Conservation (phyloP, 1,284 basidiomycete genomes). For the Ganoderma sp. region DNA sequence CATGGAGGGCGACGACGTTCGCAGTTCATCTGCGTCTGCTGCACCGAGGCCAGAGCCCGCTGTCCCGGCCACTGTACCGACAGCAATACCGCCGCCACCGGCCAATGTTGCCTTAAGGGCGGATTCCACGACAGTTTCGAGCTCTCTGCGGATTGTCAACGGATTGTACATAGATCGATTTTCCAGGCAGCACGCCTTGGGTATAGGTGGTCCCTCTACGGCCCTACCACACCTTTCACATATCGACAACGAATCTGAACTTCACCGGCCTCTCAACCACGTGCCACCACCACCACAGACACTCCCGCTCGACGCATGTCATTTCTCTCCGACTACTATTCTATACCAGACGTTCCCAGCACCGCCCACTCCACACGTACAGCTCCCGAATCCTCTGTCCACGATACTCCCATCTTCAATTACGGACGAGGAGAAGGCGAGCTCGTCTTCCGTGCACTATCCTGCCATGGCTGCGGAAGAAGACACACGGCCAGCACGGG, state of each 20-base stretch:
- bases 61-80: not conserved
- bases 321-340: not conserved
- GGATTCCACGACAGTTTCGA: not conserved
- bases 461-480: not conserved
- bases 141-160: constrained; percentile 9
- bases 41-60: not conserved
- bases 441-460: not conserved
- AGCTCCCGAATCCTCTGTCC: not conserved
- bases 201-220: too few relatives aligned
- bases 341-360: not conserved
- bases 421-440: not conserved
- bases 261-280: not conserved
- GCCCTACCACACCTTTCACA: not conserved
- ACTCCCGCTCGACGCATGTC: not conserved
- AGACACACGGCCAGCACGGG: not conserved
- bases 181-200: not conserved
- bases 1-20: not conserved
- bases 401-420: not conserved
- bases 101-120: not conserved
- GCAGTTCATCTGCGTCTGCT: not conserved
- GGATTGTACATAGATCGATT: constrained; percentile 13
- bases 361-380: not conserved
- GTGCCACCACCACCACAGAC: not conserved
- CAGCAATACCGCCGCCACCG: not conserved
- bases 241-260: not conserved